Percentiles rank a stretch among this genome's conserved stretches.
These are phyloP conservation scores for Colletotrichum agaves DNA, from an alignment of 2,329 filamentous ascomycete genomes.

Conservation along the genomic window DNA sequence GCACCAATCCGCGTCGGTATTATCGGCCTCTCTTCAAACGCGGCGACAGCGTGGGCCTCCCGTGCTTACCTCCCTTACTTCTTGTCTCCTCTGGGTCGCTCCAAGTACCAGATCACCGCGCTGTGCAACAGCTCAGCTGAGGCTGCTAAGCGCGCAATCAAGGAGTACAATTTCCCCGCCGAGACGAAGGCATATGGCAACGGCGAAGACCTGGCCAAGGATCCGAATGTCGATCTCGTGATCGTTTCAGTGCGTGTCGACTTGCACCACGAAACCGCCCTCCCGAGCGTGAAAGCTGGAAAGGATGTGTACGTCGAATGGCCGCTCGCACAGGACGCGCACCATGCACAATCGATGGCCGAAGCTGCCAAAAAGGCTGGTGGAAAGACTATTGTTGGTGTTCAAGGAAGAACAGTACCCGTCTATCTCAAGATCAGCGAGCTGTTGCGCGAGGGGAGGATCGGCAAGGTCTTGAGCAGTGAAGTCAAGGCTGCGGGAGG, in stretches of 20 bases:
- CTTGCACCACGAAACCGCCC: conserved; percentile 57
- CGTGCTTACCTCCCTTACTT: conserved; percentile 70
- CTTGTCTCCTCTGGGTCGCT: conserved; percentile 52
- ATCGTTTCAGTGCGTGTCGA: conserved; percentile 66
- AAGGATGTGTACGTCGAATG: conserved; percentile 68
- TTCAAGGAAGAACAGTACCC: conserved; percentile 62
- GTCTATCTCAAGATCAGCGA: conserved; percentile 55
- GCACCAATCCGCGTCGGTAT: conserved; percentile 63
- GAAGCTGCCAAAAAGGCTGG: conserved; percentile 22
- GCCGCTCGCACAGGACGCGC: conserved; percentile 61
- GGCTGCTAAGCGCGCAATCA: conserved; percentile 56
- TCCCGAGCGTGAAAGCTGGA: conserved; percentile 61
- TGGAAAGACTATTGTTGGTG: conserved; percentile 54
- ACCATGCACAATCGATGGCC: conserved; percentile 54
- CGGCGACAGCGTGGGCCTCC: conserved; percentile 65
- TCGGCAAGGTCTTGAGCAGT: conserved; percentile 65
- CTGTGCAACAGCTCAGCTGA: conserved; percentile 61
- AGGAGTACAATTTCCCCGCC: conserved; percentile 52
- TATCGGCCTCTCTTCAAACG: conserved; percentile 65
- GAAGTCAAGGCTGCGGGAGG: conserved; percentile 49
- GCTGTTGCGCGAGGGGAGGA: conserved; percentile 54
- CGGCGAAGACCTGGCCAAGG: conserved; percentile 58
- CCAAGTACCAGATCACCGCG: conserved; percentile 60
- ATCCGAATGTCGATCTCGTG: conserved; percentile 64
- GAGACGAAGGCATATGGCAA: conserved; percentile 60